Evolutionary conservation across 352 stramenopile genomes (phyloP), one percentile per base, ranked within the genome.

Genomic region (Phytophthora podocarpi): DNA sequence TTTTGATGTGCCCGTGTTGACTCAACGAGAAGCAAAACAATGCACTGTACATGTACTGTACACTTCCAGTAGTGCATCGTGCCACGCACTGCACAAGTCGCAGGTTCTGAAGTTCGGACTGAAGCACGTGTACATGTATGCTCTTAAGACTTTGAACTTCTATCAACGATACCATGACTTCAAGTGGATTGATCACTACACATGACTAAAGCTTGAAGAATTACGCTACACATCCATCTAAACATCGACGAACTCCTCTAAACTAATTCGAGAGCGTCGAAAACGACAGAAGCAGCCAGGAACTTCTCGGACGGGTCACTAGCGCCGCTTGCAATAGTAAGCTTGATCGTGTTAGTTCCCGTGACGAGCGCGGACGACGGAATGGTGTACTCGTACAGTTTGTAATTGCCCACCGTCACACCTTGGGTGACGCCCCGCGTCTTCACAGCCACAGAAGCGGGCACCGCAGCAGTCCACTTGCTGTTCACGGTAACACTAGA

Each of bases 381-480:
- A 39, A 86, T 80, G 7, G 39, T 52, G 69, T 77, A 82, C 60
- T 83, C 59, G 49, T 86, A 82, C n/a, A 77, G 23, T 40, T 76
- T 72, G 59, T 86, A 86, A 53, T 83, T 83, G 39, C 74, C 76
- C 23, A 54, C 47, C n/a, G 57, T 80, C 20, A 74, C 61, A 9
- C 76, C 76, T 24, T 74, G 71, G 9, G 76, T 86, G 30, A 86
- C 48, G 9, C 76, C 76, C 1, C 76, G 76, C 5, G 76, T 83
- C 34, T 72, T 80, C 13, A 83, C 74, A 3, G 73, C 76, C 4
- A 59, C 69, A 1, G 70, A 80, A 0, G 65, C 72, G 1, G 54
- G 67, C 15, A 74, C 58, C 7, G 60, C 12, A 30, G 65, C 47
- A n/a, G 65, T 67, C 55, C 57, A 75, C 50, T 83, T 80, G 30